Base-by-base conservation (phyloP, 2,329 filamentous ascomycete species). In the Pestalotiopsis sp. region DNA sequence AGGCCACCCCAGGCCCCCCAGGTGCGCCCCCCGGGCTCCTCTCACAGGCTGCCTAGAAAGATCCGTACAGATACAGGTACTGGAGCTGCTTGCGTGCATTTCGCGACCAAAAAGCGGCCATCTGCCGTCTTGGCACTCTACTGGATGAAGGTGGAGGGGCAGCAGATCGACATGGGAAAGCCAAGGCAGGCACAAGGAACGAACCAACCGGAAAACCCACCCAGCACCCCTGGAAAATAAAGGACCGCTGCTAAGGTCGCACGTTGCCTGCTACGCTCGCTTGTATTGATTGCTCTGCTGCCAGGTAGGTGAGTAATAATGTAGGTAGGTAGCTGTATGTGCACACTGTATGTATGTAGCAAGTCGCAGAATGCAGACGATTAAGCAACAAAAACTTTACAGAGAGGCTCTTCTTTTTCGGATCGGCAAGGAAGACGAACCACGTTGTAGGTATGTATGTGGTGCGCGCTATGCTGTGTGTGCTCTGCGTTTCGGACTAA, bases 121-220 rank as follows among this genome's bases (percentile, higher is more conserved):
- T 67, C 56, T 67, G 38, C 65, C 65, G 65, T 41, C 65, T 67
- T 67, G 65, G 65, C 65, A 61, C n/a, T 57, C 23, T 66, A 66
- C 25, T 41, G 61, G n/a, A 38, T n/a, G 45, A 20, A 20, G 45
- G 7, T 20, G 20, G 45, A 52, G 45, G 45, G 20, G 20, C 23
- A n/a, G 17, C 14, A 17, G 45, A 52, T 52, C 45, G 45, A 52
- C 45, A 52, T 9, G 45, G 45, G 45, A 52, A 11, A 52, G 17
- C 56, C 20, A 31, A 59, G 20, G 57, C 57, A 36, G 23, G 45
- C 14, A 52, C 17, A 17, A n/a, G 20, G 17, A 17, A n/a, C 17
- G 41, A 52, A 52, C 45, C 45, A 52, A 52, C 45, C 45, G 45
- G 45, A 52, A 52, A 52, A 52, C 45, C 45, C 45, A n/a, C 17